Percentiles rank a stretch among this genome's conserved stretches.
Evolutionary conservation across 768 basidiomycete species (phyloP).

Genomic region (Lentinus brumalis): DNA sequence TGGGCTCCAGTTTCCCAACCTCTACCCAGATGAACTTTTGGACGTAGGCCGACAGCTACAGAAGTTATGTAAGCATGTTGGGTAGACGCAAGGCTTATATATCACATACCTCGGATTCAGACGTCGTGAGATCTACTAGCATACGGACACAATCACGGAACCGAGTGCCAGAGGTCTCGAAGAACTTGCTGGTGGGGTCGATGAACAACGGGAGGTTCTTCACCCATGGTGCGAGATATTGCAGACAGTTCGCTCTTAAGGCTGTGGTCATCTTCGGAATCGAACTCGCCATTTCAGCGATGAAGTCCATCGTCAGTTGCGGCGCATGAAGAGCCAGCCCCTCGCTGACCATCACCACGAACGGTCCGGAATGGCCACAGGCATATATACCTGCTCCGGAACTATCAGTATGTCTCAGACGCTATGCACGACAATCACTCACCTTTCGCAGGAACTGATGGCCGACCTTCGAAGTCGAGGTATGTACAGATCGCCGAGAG

Average conservation of each 20-base stretch:
- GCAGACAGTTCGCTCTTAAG: slow-evolving; percentile 72
- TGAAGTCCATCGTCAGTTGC: slow-evolving; percentile 83
- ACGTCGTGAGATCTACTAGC: slow-evolving; percentile 71
- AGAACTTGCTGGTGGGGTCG: slow-evolving; percentile 67
- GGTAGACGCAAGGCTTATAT: not conserved
- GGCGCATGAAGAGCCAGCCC: slow-evolving; percentile 74
- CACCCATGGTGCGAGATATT: slow-evolving; percentile 89
- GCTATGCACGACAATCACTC: slow-evolving; percentile 12
- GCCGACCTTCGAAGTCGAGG: slow-evolving; percentile 74
- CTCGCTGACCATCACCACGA: slow-evolving; percentile 69
- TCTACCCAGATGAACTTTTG: slow-evolving; percentile 81
- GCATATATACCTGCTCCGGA: slow-evolving; percentile 60
- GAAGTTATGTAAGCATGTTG: not conserved
- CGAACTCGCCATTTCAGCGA: slow-evolving; percentile 78
- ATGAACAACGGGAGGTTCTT: slow-evolving; percentile 74
- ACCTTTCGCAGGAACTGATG: slow-evolving; percentile 74
- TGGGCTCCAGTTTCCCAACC: slow-evolving; percentile 67
- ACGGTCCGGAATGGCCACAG: slow-evolving; percentile 64
- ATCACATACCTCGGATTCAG: slow-evolving; percentile 64
- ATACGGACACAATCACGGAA: slow-evolving; percentile 82
- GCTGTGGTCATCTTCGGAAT: slow-evolving; percentile 50
- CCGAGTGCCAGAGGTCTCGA: slow-evolving; percentile 71
- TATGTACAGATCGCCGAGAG: slow-evolving; percentile 75
- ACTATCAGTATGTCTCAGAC: not conserved
- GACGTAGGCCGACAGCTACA: slow-evolving; percentile 61